Conservation (phyloP, 352 stramenopile genomes). For the Peronospora destructor region DNA sequence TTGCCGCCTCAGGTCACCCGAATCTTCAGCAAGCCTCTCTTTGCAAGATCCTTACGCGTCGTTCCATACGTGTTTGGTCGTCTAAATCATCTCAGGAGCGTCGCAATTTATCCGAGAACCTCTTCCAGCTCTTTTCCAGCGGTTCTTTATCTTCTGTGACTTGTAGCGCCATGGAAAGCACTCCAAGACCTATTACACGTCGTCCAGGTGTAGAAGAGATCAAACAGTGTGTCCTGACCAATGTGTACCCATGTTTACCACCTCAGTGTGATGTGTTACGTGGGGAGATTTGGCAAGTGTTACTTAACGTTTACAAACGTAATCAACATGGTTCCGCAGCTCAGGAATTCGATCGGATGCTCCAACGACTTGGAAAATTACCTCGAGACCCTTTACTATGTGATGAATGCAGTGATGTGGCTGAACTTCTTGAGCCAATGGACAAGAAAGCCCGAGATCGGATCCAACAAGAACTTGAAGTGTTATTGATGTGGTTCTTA, state of each 20-base stretch:
- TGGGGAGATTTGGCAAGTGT: constrained; percentile 74
- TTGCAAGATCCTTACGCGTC: constrained; percentile 40
- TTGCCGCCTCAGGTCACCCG: neutral
- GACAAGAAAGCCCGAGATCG: constrained; percentile 23
- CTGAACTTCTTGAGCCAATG: constrained; percentile 25
- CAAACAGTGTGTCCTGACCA: constrained; percentile 49
- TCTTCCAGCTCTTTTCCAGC: constrained; percentile 59
- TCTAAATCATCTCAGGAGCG: constrained; percentile 56
- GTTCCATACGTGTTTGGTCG: constrained; percentile 44
- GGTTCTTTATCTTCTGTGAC: constrained; percentile 19
- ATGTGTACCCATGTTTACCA: constrained; percentile 43
- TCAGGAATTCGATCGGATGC: constrained; percentile 71
- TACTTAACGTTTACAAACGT: constrained; percentile 75
- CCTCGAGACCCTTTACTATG: constrained; percentile 53
- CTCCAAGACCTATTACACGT: constrained; percentile 48
- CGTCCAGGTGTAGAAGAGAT: constrained; percentile 69
- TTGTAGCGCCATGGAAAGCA: constrained; percentile 12
- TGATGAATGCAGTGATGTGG: constrained; percentile 48
- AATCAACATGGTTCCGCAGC: constrained; percentile 64
- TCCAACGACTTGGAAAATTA: constrained; percentile 52
- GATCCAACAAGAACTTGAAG: constrained; percentile 59
- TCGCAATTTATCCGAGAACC: constrained; percentile 36
- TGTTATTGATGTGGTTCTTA: constrained; percentile 73
- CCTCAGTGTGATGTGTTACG: constrained; percentile 43
- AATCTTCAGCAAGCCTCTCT: constrained; percentile 27